A percentile compares a stretch with the other conserved stretches of the same genome.
These are phyloP conservation scores for Linnemannia zychae DNA, from an alignment of 192 early-diverging fungal species.

Conservation along the genomic window DNA sequence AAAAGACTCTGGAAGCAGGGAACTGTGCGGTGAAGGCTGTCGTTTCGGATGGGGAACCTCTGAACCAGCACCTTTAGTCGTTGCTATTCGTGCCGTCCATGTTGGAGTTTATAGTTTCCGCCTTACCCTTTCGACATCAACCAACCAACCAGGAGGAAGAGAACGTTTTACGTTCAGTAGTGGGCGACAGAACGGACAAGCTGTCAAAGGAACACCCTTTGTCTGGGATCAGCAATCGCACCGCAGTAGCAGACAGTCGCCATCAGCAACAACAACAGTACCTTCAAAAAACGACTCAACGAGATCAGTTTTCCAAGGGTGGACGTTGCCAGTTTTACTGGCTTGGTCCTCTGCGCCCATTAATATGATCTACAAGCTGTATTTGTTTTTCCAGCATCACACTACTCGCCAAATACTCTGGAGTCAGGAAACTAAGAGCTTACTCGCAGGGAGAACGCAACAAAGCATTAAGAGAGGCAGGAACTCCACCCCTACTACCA, in stretches of 20 bases:
- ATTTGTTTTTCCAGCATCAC: neutral
- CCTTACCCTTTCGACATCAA: neutral
- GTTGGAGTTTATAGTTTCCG: neutral
- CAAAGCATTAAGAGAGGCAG: neutral
- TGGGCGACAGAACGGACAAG: neutral
- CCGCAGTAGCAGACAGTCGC: neutral
- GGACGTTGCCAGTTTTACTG: neutral
- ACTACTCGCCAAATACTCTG: neutral
- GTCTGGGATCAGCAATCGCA: neutral
- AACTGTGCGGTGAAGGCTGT: neutral
- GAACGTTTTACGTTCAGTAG: neutral
- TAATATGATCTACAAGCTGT: too few species aligned
- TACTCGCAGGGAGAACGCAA: neutral
- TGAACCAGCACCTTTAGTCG: neutral
- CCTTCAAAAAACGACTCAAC: neutral
- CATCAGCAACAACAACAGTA: neutral
- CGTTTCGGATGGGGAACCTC: neutral
- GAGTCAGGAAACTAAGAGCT: neutral
- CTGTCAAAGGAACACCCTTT: neutral
- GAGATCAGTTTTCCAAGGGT: neutral
- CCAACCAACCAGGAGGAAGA: neutral
- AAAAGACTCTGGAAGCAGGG: neutral
- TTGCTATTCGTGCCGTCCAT: neutral
- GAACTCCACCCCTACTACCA: neutral
- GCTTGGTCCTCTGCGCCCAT: neutral